Conservation (phyloP, 163 green algal genomes). For the Scenedesmus sp. region DNA sequence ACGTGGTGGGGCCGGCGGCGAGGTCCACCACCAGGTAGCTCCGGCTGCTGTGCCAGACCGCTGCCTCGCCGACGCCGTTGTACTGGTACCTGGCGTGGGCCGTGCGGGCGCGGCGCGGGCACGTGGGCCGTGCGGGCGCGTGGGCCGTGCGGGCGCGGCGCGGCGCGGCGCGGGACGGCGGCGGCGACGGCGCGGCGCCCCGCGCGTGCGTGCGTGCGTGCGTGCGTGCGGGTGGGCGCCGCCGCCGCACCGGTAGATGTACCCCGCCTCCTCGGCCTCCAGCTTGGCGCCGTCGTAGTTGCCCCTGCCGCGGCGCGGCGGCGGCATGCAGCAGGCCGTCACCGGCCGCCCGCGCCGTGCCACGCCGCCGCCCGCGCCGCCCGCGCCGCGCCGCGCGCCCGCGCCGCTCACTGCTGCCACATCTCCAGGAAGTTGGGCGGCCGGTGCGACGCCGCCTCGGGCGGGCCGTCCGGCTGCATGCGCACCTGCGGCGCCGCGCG, state of each 20-base stretch:
- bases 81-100: slow-evolving; percentile 41
- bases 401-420: slow-evolving; percentile 44
- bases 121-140: too few relatives aligned
- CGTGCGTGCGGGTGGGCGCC: background rate
- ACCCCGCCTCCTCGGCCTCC: slow-evolving; percentile 55
- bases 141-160: too few relatives aligned
- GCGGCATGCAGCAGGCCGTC: background rate
- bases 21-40: slow-evolving; percentile 45
- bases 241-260: slow-evolving; percentile 53
- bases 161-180: too few relatives aligned
- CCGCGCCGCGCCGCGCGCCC: background rate
- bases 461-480: slow-evolving; percentile 20
- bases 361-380: too few relatives aligned
- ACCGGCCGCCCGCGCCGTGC: background rate
- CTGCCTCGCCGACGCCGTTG: slow-evolving; percentile 25
- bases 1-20: slow-evolving; percentile 30
- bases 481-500: slow-evolving; percentile 30
- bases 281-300: slow-evolving; percentile 19
- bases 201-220: too few relatives aligned
- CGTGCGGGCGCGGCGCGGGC: too few relatives aligned
- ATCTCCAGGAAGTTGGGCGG: slow-evolving; percentile 43
- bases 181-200: too few relatives aligned
- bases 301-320: slow-evolving; percentile 27
- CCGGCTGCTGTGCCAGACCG: slow-evolving; percentile 36
- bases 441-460: background rate